Base-by-base conservation (phyloP, 169 alveolate species). In the Plasmodium malariae region DNA sequence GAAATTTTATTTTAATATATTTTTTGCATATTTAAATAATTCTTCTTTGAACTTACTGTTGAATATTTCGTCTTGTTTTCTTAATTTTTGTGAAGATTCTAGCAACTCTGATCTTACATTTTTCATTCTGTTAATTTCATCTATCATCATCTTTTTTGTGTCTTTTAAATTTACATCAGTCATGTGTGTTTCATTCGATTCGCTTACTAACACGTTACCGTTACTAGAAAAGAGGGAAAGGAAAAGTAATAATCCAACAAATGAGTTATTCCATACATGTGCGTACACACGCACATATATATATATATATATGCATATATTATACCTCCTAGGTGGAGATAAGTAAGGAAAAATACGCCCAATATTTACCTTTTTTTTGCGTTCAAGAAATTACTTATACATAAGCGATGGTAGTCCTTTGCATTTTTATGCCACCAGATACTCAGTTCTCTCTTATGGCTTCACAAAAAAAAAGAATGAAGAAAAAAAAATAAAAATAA, bases 71-170 rank as follows among this genome's bases (percentile, higher is more conserved):
- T 83, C 74, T 45, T 83, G 91, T 71, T 83, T 83, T 21, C 51
- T 83, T 72, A 83, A 83, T 54, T 68, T 83, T 3, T 83, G 86
- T 32, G 91, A 83, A 24, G 91, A 83, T 34, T 83, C 85, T 30
- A 83, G 19, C 32, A 83, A 51, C 28, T 83, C 91, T 2, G 91
- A 83, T 9, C 67, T 65, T 43, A 83, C 91, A 14, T 55, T 83
- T 40, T 69, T 83, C 91, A 83, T 83, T 68, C 91, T 49, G 45
- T 83, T 65, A 37, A 83, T 55, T 60, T 83, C 91, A 17, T 83
- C 91, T 34, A 83, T 65, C 91, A 83, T 83, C 71, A 83, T 51
- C 68, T 83, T 70, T 48, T 54, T 83, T 3, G 91, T 83, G 91
- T 83, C 91, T 43, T 83, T 69, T 57, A 83, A 83, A 68, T 67